Conservation (phyloP, 495 filamentous ascomycete genomes). For the Hyaloscypha bicolor region DNA sequence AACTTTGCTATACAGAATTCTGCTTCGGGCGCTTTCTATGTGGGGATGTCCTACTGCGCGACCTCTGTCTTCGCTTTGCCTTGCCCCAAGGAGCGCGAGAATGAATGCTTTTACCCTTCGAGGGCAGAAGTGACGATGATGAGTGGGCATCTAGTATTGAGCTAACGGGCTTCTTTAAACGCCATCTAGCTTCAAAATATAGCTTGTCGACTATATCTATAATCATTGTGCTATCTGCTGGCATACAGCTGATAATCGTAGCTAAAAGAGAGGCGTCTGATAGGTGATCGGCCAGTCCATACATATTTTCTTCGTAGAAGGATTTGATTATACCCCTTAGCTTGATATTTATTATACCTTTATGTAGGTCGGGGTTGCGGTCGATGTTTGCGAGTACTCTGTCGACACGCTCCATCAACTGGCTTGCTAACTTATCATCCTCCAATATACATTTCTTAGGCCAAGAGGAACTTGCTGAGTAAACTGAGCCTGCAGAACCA, state of each 20-base stretch:
- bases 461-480: not conserved
- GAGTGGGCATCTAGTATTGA: not conserved
- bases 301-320: not conserved
- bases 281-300: not conserved
- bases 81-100: not conserved
- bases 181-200: not conserved
- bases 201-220: not conserved
- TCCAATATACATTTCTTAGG: not conserved
- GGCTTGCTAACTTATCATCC: not conserved
- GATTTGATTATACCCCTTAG: no score
- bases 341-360: no score
- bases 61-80: not conserved
- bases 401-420: not conserved
- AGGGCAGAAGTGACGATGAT: not conserved
- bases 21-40: not conserved
- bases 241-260: not conserved
- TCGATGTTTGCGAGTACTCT: not conserved
- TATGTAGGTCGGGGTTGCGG: no score
- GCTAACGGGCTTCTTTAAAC: not conserved
- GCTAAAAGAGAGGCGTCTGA: not conserved
- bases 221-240: not conserved
- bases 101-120: not conserved
- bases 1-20: not conserved
- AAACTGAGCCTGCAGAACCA: not conserved
- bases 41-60: not conserved